phyloP scores from a whole-genome alignment of 75 land plant genomes.

The Cunninghamia lanceolata region DNA sequence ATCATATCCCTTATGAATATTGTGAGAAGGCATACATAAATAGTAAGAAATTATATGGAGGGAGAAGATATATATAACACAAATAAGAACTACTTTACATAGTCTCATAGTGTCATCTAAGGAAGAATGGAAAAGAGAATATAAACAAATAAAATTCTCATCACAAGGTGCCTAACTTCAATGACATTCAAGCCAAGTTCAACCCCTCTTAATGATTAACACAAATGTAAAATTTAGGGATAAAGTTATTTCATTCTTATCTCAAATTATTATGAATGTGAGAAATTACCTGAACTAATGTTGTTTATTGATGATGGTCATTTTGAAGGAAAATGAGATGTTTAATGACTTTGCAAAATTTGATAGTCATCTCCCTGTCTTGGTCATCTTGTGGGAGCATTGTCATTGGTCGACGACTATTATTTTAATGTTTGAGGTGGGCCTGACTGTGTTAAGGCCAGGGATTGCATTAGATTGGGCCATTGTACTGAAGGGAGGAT shows the following conservation, averaged over 20 bases:
- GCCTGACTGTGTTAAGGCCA: conserved; percentile 12
- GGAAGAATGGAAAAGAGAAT: too few relatives aligned
- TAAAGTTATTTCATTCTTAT: too few relatives aligned
- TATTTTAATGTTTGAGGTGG: conserved; percentile 16
- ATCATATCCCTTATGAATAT: not conserved
- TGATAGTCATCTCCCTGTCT: conserved; percentile 16
- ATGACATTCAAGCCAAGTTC: too few relatives aligned
- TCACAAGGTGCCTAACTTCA: too few relatives aligned
- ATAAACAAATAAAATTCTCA: too few relatives aligned
- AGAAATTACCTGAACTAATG: not conserved
- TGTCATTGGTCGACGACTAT: not conserved
- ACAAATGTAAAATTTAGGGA: too few relatives aligned
- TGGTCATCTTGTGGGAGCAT: not conserved
- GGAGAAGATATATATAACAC: not conserved
- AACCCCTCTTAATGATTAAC: too few relatives aligned
- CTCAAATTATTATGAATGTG: too few relatives aligned
- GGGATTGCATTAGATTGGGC: conserved; percentile 28
- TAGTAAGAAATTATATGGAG: not conserved
- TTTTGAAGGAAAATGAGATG: conserved; percentile 24
- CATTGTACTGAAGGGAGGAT: too few relatives aligned
- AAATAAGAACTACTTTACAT: not conserved
- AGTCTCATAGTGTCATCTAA: too few relatives aligned
- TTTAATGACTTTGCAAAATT: conserved; percentile 26
- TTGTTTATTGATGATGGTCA: conserved; percentile 20
- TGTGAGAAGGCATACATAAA: not conserved